These are phyloP conservation scores for Hortiboletus flavorubellus DNA, from an alignment of 768 basidiomycete genomes.

Conservation along the genomic window DNA sequence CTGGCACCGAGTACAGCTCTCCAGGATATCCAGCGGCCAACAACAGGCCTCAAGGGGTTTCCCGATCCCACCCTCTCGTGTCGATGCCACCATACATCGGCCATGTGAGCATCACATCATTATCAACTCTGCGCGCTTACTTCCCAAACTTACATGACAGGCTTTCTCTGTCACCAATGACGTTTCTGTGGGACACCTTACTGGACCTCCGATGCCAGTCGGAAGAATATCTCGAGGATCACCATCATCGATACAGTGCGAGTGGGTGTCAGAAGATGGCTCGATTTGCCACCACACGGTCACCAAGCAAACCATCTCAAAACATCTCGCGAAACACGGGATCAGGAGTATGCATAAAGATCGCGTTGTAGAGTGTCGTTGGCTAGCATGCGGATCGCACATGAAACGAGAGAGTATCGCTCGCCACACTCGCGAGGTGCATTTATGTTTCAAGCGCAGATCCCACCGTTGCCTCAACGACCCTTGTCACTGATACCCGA, in stretches of 20 bases:
- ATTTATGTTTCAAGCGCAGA: conserved; percentile 12
- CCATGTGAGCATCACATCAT: conserved; percentile 6
- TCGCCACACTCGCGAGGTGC: conserved; percentile 17
- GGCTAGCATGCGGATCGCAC: not conserved
- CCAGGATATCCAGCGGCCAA: not conserved
- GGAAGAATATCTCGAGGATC: not conserved
- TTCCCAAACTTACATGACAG: not conserved
- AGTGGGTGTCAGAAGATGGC: not conserved
- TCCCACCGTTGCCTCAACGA: not conserved
- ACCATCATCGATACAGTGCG: not conserved
- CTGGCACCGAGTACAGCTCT: not conserved
- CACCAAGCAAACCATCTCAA: not conserved
- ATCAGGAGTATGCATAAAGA: conserved; percentile 3
- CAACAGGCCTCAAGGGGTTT: not conserved
- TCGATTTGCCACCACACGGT: conserved; percentile 4
- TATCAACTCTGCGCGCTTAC: not conserved
- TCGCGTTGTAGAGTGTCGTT: not conserved
- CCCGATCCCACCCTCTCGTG: not conserved
- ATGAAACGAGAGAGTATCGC: conserved; percentile 5
- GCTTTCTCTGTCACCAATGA: not conserved
- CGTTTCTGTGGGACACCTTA: too few species aligned
- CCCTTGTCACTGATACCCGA: not conserved
- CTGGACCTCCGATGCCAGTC: not conserved
- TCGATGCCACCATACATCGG: not conserved
- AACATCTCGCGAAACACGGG: conserved; percentile 16